A percentile compares a stretch with the other conserved stretches of the same genome.
These are phyloP conservation scores for Fusarium longipes DNA, from an alignment of 2,329 filamentous ascomycete species.

Conservation along the genomic window DNA sequence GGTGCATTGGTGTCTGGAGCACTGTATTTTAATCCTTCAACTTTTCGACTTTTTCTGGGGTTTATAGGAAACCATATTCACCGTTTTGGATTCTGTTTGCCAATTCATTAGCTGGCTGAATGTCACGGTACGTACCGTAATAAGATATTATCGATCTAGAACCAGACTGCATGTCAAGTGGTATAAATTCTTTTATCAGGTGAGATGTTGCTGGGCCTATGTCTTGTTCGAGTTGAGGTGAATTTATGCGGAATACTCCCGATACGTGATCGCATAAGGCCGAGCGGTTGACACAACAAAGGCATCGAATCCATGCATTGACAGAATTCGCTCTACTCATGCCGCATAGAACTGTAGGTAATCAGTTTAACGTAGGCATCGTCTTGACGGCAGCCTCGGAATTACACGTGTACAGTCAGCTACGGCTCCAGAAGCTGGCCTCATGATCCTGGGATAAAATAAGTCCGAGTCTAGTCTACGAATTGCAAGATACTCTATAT, in stretches of 20 bases:
- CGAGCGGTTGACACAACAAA: neutral
- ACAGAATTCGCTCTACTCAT: neutral
- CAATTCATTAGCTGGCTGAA: neutral
- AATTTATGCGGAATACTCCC: neutral
- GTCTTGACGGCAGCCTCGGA: conserved; percentile 19
- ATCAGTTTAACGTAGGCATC: conserved; percentile 2
- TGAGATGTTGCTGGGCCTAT: neutral
- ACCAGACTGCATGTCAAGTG: neutral
- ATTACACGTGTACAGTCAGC: conserved; percentile 26
- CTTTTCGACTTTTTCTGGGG: conserved; percentile 29
- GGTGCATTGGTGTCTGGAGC: conserved; percentile 45
- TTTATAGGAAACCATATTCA: conserved; percentile 33
- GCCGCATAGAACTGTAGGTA: neutral
- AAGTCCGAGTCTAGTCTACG: neutral
- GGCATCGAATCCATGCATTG: neutral
- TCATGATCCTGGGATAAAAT: conserved; percentile 19
- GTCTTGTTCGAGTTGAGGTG: neutral
- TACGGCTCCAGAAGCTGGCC: conserved; percentile 9
- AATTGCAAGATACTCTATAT: neutral
- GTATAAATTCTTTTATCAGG: neutral
- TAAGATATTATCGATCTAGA: neutral
- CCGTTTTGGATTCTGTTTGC: conserved; percentile 1
- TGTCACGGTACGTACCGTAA: neutral
- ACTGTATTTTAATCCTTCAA: conserved; percentile 35
- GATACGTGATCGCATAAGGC: neutral